These are phyloP conservation scores for Pichia phayaonensis DNA, from an alignment of 805 yeast species.

Conservation along the genomic window DNA sequence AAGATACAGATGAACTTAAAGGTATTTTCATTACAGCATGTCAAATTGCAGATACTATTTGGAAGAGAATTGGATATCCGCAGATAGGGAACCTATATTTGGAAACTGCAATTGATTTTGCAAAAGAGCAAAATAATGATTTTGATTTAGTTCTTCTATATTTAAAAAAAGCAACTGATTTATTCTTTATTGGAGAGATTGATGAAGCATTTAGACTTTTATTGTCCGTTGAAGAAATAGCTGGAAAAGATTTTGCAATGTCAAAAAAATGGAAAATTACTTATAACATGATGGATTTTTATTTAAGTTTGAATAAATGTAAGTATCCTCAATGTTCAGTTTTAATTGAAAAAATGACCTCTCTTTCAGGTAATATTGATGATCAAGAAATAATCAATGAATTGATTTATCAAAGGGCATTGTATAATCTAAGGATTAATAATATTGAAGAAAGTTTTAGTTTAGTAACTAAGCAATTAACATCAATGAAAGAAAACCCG, in stretches of 20 bases:
- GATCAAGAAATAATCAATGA: slow-evolving; percentile 25
- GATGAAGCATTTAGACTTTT: slow-evolving; percentile 33
- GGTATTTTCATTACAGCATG: slow-evolving; percentile 25
- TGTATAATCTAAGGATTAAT: slow-evolving; percentile 16
- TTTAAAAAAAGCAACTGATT: slow-evolving; percentile 33
- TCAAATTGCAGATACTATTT: slow-evolving; percentile 37
- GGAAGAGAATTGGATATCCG: slow-evolving; percentile 46
- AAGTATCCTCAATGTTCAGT: slow-evolving; percentile 29
- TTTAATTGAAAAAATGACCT: slow-evolving; percentile 25
- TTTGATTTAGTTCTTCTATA: slow-evolving; percentile 34
- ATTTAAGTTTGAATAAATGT: slow-evolving; percentile 33
- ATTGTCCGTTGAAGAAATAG: slow-evolving; percentile 24
- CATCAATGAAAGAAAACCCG: slow-evolving; percentile 16
- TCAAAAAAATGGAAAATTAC: slow-evolving; percentile 35
- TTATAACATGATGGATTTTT: slow-evolving; percentile 33
- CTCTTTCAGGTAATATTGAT: slow-evolving; percentile 28
- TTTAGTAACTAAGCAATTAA: slow-evolving; percentile 17
- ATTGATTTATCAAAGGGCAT: slow-evolving; percentile 22
- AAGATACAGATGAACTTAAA: slow-evolving; percentile 7
- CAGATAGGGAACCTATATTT: slow-evolving; percentile 40
- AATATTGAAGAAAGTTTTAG: slow-evolving; percentile 19
- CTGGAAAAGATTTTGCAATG: slow-evolving; percentile 31
- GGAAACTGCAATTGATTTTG: slow-evolving; percentile 38
- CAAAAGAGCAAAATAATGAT: slow-evolving; percentile 27
- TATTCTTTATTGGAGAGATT: slow-evolving; percentile 33